Evolutionary conservation across 1,284 basidiomycete genomes (phyloP).

Genomic region (Puccinia sorghi): DNA sequence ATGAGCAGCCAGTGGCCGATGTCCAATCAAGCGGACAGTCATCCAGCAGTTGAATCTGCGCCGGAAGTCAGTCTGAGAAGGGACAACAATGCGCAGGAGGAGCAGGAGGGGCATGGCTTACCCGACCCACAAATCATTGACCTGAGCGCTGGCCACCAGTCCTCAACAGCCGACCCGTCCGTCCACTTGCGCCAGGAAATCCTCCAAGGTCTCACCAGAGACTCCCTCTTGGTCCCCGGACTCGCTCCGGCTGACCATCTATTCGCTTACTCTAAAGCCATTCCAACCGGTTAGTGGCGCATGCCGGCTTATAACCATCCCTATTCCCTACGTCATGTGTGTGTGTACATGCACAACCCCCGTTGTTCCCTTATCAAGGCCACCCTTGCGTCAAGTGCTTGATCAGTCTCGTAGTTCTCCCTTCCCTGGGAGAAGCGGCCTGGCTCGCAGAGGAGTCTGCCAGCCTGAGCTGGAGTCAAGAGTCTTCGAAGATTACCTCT

Average conservation of each 20-base stretch:
- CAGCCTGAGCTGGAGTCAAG: too few relatives aligned
- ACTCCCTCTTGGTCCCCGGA: conserved; percentile 19
- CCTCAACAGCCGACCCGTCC: background rate
- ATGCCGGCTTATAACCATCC: background rate
- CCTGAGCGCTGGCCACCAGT: background rate
- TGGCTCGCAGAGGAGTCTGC: too few relatives aligned
- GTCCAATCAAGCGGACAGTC: too few relatives aligned
- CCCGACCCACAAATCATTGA: conserved; percentile 3
- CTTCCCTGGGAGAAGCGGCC: too few relatives aligned
- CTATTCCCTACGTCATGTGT: too few relatives aligned
- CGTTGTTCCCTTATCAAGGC: background rate
- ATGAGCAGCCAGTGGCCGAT: too few relatives aligned
- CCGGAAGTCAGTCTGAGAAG: background rate
- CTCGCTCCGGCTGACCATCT: conserved; percentile 1
- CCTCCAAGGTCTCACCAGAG: conserved; percentile 24
- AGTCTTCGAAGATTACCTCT: too few relatives aligned
- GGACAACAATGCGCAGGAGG: background rate
- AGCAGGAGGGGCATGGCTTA: background rate
- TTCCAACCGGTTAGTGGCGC: conserved; percentile 30
- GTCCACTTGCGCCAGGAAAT: conserved; percentile 6
- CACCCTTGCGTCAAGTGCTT: too few relatives aligned
- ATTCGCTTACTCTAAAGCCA: conserved; percentile 30
- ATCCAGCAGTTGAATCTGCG: background rate
- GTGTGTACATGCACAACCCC: too few relatives aligned
- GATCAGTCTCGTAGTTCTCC: too few relatives aligned